Percentiles rank a stretch among this genome's conserved stretches.
phyloP scores from a whole-genome alignment of 805 yeast species.

The Spathaspora sp. region DNA sequence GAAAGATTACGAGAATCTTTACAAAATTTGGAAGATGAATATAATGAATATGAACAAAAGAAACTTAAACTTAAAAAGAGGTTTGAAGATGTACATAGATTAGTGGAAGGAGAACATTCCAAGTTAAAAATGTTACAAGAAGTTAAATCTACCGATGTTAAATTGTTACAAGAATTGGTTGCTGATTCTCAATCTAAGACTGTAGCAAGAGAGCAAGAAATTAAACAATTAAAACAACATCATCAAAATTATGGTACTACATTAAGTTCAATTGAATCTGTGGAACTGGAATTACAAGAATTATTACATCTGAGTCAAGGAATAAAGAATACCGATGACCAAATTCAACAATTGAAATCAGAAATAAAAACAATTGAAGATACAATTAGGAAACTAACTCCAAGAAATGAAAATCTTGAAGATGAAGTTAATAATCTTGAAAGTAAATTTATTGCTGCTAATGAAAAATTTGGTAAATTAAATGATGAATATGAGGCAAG shows the following conservation, averaged over 20 bases:
- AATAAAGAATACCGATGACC: conserved; percentile 36
- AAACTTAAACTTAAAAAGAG: not conserved
- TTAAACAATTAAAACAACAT: conserved; percentile 54
- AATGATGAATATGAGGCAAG: conserved; percentile 1
- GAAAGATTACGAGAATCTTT: not conserved
- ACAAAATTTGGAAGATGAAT: not conserved
- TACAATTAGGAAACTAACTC: not conserved
- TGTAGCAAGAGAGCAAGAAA: conserved; percentile 36
- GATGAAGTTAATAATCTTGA: not conserved
- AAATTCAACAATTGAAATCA: not conserved
- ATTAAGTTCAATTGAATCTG: conserved; percentile 51
- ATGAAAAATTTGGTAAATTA: conserved; percentile 1
- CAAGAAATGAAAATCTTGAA: not conserved
- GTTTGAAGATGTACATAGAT: not conserved
- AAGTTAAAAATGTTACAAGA: not conserved
- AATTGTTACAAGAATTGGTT: conserved; percentile 37
- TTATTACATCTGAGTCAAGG: conserved; percentile 51
- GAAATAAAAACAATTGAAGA: conserved; percentile 3
- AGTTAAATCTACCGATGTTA: conserved; percentile 32
- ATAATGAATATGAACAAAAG: not conserved
- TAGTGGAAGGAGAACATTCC: not conserved
- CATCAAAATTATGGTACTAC: conserved; percentile 60
- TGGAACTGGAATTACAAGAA: conserved; percentile 37
- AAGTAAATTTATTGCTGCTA: not conserved
- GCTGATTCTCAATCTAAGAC: not conserved